Percentiles rank a stretch among this genome's conserved stretches.
These are phyloP conservation scores for Cryphonectria parasitica DNA, from an alignment of 2,329 filamentous ascomycete species.

Conservation along the genomic window DNA sequence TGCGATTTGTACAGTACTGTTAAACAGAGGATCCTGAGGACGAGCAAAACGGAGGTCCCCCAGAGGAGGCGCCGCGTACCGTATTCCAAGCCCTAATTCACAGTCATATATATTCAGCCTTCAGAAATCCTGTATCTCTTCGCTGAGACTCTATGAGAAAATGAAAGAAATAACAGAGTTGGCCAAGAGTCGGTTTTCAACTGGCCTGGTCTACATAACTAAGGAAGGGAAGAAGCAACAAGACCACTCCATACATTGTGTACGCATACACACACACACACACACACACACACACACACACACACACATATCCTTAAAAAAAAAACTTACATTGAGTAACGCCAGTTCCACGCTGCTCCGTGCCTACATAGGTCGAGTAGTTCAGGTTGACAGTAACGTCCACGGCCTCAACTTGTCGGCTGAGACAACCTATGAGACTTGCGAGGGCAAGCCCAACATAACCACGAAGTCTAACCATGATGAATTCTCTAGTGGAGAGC, in stretches of 20 bases:
- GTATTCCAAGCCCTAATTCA: slow-evolving; percentile 61
- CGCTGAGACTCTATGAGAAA: not conserved
- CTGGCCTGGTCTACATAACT: not conserved
- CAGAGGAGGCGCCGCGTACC: slow-evolving; percentile 71
- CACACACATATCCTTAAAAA: not conserved
- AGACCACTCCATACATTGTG: no score
- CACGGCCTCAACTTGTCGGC: slow-evolving; percentile 16
- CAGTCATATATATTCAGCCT: not conserved
- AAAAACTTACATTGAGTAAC: slow-evolving; percentile 21
- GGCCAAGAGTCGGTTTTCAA: not conserved
- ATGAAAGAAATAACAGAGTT: not conserved
- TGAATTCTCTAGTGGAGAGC: not conserved
- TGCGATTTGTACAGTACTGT: slow-evolving; percentile 53
- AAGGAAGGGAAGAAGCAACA: not conserved
- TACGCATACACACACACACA: not conserved
- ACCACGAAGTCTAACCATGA: slow-evolving; percentile 7
- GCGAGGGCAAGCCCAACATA: slow-evolving; percentile 11
- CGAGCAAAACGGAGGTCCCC: slow-evolving; percentile 67
- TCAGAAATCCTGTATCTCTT: not conserved
- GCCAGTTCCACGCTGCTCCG: slow-evolving; percentile 19
- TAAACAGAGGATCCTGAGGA: slow-evolving; percentile 62
- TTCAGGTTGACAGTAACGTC: slow-evolving; percentile 20
- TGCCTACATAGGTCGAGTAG: slow-evolving; percentile 29
- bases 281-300: no score
- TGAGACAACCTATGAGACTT: slow-evolving; percentile 3